phyloP scores from a whole-genome alignment of 495 filamentous ascomycete species.

The Hyaloscypha variabilis region DNA sequence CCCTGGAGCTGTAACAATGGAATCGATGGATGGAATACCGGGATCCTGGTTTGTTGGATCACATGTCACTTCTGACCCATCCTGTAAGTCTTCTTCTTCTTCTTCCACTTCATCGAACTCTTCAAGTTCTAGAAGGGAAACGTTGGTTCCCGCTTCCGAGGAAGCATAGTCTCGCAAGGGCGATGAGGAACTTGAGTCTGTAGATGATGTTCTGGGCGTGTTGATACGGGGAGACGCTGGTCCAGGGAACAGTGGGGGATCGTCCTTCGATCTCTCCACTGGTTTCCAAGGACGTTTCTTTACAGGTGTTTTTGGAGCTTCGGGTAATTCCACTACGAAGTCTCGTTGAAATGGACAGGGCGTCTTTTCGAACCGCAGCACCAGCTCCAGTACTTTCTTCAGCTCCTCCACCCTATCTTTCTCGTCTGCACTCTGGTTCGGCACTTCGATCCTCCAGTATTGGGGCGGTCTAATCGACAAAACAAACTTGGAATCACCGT shows the following conservation, averaged over 20 bases:
- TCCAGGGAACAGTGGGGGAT: neutral
- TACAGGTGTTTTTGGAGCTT: constrained; percentile 64
- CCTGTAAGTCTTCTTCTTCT: neutral
- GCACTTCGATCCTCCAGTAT: constrained; percentile 89
- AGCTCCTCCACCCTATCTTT: constrained; percentile 60
- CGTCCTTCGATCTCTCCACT: constrained; percentile 37
- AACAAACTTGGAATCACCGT: constrained; percentile 78
- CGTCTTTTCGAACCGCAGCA: constrained; percentile 85
- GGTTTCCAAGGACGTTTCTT: constrained; percentile 74
- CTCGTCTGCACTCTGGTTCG: constrained; percentile 62
- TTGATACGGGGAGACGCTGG: neutral
- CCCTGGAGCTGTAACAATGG: neutral
- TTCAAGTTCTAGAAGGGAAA: neutral
- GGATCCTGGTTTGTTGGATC: neutral
- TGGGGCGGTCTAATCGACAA: constrained; percentile 76
- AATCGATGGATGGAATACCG: neutral
- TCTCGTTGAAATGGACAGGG: constrained; percentile 80
- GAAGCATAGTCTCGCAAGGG: neutral
- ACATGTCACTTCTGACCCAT: neutral
- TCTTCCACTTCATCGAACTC: neutral
- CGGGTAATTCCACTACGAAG: constrained; percentile 76
- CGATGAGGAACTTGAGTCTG: neutral
- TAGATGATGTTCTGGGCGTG: neutral
- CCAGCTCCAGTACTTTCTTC: constrained; percentile 66
- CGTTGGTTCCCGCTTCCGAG: neutral